Evolutionary conservation across 164 flowering plant species (phyloP), one percentile per base, ranked within the genome.

Genomic region (Houttuynia cordata): DNA sequence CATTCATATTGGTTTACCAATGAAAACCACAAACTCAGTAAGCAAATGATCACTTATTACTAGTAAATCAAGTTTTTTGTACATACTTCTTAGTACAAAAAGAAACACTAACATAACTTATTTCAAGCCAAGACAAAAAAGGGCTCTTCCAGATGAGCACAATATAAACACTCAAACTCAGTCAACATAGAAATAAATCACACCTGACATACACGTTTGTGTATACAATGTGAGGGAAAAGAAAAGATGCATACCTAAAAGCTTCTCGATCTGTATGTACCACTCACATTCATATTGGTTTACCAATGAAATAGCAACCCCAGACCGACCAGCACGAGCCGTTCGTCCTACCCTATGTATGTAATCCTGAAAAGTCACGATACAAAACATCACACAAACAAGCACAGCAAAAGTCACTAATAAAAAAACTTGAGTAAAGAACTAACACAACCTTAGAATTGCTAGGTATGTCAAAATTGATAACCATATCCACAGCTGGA

Each of bases 321-420:
- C 98, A 53, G 97, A 83, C 58, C 97, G 74, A 30, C 96, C 97
- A 12, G 98, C 98, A 68, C 98, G 87, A 67, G 98, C 98, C 47
- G 98, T 93, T 79, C 98, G 82, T 63, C 98, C 98, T n/a, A 93
- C 98, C 51, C 98, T 76, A 73, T 93, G 98, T 49, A 87, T 83
- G 62, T 93, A 93, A 73, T 93, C 89, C 98, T 92, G 81, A 39
- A 34, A 57, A 57, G 59, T 34, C 4, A 13, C 9, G 7, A 57
- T 18, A 30, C 24, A 56, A 25, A 56, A 24, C 37, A 52, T 52
- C 57, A 24, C 34, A 14, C 12, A 54, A 54, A 52, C n/a, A 22
- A 53, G 34, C 19, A 52, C 7, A 52, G 22, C 9, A 52, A 52
- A 18, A 18, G 7, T 8, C 22, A 19, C 6, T 23, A 15, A 18